Base-by-base conservation (phyloP, 345 rosid genomes). In the Euclidium syriacum region DNA sequence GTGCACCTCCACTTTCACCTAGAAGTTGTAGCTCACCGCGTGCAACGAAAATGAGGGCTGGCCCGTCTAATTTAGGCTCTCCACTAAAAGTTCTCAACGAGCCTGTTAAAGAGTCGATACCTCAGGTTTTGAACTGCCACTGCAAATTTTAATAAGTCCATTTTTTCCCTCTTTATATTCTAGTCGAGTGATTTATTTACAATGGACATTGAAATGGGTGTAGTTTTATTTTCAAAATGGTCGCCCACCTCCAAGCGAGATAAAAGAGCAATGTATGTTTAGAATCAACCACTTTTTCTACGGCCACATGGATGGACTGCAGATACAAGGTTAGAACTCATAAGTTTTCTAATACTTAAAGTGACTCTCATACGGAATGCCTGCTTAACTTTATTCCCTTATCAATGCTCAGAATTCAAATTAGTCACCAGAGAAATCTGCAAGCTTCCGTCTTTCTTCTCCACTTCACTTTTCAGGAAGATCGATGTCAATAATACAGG, bases 181-280 rank as follows among this genome's bases (percentile, higher is more conserved):
- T 67, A 58, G 30, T 10, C 9, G 36, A 61, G 43, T 44, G 1
- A 16, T 25, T 51, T 33, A 7, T 62, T 11, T 36, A 67, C 43
- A 7, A 26, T 39, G 58, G 51, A 32, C 20, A 26, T 41, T 75
- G 29, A 42, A 75, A 70, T 75, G 30, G 50, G 60, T 81, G 76
- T 78, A 92, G 99, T 94, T 94, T 81, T 94, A 94, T 73, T 94
- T 94, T 76, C 83, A 79, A 80, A 73, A 90, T 81, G 99, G 99
- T 0, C 85, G 80, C 2, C 96, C 97, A n/a, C 80, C 88, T 26
- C 88, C 90, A 51, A 81, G 74, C 62, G 99, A 87, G 52, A 70
- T 87, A 5, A 94, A 81, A 67, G 97, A 90, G 42, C 90, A 85
- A 70, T 79, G 79, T 64, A 55, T 87, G 77, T 56, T 74, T 71